phyloP scores from a whole-genome alignment of 2,329 filamentous ascomycete species.

The Claviceps digitariae region DNA sequence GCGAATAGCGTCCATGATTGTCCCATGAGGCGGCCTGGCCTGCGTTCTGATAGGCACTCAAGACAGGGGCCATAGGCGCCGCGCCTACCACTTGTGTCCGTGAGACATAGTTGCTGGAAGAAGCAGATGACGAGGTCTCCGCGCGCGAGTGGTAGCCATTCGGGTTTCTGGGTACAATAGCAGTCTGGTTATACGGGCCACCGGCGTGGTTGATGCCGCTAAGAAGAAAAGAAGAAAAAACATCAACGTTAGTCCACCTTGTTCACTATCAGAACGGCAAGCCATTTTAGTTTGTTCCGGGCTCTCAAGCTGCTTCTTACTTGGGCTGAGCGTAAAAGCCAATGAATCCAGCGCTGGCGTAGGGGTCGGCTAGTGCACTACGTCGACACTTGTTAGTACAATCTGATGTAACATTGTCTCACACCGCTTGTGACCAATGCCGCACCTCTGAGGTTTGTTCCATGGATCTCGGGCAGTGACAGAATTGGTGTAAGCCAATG shows the following conservation, averaged over 20 bases:
- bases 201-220: conserved; percentile 31
- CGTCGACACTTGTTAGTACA: conserved; percentile 5
- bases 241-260: conserved; percentile 18
- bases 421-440: not conserved
- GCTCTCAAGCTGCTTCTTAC: conserved; percentile 21
- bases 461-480: conserved; percentile 34
- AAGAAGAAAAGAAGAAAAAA: too few species aligned
- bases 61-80: conserved; percentile 14
- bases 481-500: conserved; percentile 33
- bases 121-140: conserved; percentile 25
- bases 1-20: conserved; percentile 37
- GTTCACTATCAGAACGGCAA: not conserved
- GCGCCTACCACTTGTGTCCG: conserved; percentile 28
- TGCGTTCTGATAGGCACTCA: conserved; percentile 26
- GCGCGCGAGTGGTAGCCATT: conserved; percentile 25
- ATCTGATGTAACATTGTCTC: conserved; percentile 8
- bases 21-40: conserved; percentile 18
- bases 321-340: conserved; percentile 23
- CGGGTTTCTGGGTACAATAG: conserved; percentile 7
- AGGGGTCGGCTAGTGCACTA: conserved; percentile 20
- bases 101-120: conserved; percentile 25
- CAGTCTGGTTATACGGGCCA: conserved; percentile 18
- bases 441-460: conserved; percentile 40
- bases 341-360: conserved; percentile 19
- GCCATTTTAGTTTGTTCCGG: not conserved